Evolutionary conservation across 148 eudicot species (phyloP), one percentile per base, ranked within the genome.

Genomic region (Rheum nobile): DNA sequence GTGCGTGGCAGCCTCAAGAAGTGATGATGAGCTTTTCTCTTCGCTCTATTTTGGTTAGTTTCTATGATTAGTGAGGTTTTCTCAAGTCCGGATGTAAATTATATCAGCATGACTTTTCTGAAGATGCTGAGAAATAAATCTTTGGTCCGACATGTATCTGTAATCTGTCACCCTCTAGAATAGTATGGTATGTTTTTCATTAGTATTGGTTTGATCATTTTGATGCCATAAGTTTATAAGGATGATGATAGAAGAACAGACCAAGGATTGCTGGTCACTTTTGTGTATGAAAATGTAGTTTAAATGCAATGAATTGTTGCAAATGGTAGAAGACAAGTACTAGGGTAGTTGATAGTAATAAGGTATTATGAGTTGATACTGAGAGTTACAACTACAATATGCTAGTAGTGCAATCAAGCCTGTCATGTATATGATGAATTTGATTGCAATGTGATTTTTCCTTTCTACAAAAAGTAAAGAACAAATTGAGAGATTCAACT

Each of bases 1-100:
- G 39, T 93, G 57, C 91, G 98, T 4, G 98, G 98, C 0, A 93
- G 98, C 81, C 44, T 88, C 29, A 93, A 93, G 85, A 93, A 93
- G 82, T 85, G 77, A 79, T 24, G 12, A 0, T 21, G 65, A 5
- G 14, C 22, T 10, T 28, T 28, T 28, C 14, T 57, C 17, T 57
- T 57, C 6, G 6, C 34, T 3, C 24, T 28, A 8, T 22, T 57
- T 8, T 57, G 22, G 9, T 1, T 24, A 21, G 2, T 10, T 50
- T 8, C 13, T 7, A n/a, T 14, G 21, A 46, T 46, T 46, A 38
- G 17, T 46, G 14, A 19, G 52, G 52, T 46, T 46, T 14, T 46
- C 19, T 38, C 8, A 38, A 24, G 16, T 55, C 0, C 4, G 31
- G 26, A 26, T 57, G 65, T 57, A 57, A n/a, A n/a, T n/a, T n/a